Base-by-base conservation (phyloP, 1,284 basidiomycete genomes). In the Gymnopus androsaceus region DNA sequence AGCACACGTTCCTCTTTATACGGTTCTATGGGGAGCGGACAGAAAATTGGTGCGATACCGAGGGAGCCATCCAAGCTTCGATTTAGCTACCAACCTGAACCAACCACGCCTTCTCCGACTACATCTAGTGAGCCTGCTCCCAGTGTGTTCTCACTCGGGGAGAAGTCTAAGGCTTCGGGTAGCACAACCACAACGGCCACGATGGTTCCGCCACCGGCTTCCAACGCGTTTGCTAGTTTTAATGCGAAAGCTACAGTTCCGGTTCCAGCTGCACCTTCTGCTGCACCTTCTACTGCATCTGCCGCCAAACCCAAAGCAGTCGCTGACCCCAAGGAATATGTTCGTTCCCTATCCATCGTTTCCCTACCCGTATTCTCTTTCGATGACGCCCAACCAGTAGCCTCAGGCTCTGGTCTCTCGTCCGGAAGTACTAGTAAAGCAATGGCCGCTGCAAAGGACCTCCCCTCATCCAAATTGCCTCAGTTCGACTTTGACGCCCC, bases 31-130 rank as follows among this genome's bases (percentile, higher is more conserved):
- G 36, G 46, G 3, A 19, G 38, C 8, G 64, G 62, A 19, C 76
- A 67, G 41, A 76, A 76, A 54, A 54, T 69, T 4, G 68, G 63
- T 15, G 68, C 81, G 17, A 75, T 77, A 19, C 87, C 87, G 1
- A 86, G 83, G 63, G 84, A 86, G 46, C 87, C 87, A 0, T 89
- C 88, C 57, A 89, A 88, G 65, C 73, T 90, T 49, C 79, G 88
- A 28, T 85, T 77, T 59, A 87, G 85, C 63, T 81, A 84, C 66
- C 78, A 82, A 48, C 73, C 76, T 6, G 80, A 80, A 14, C 64
- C 61, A 23, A 56, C 66, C 28, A 53, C 66, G 19, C 34, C 34
- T 28, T 61, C 64, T 27, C 11, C 47, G 47, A 27, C 34, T 5
- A 25, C 15, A 7, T 19, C 14, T 21, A 9, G 31, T 21, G 46